phyloP scores from a whole-genome alignment of 2,329 filamentous ascomycete genomes.

The Thermomyces lanuginosus region DNA sequence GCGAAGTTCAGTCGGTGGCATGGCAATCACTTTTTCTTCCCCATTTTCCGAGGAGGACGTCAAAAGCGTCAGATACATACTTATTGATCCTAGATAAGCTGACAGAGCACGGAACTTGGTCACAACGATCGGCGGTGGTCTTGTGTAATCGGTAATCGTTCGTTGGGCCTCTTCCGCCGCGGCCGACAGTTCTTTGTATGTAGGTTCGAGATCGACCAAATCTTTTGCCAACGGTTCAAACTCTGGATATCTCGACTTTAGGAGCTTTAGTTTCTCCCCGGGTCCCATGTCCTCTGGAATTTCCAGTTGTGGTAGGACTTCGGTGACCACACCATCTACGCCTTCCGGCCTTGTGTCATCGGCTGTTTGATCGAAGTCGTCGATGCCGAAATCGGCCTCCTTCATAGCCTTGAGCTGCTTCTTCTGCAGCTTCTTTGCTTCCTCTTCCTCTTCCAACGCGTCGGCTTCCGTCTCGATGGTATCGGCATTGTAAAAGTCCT shows the following conservation, averaged over 20 bases:
- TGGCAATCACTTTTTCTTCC: constrained; percentile 37
- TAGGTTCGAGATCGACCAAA: constrained; percentile 50
- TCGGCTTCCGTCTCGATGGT: constrained; percentile 51
- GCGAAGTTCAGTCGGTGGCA: constrained; percentile 63
- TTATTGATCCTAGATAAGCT: constrained; percentile 70
- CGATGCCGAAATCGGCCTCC: constrained; percentile 84
- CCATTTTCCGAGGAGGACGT: constrained; percentile 56
- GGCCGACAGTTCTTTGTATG: constrained; percentile 42
- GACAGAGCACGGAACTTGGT: constrained; percentile 67
- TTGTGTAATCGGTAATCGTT: constrained; percentile 21
- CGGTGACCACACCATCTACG: constrained; percentile 53
- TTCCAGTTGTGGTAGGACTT: constrained; percentile 70
- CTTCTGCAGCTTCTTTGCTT: constrained; percentile 73
- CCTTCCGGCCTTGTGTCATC: constrained; percentile 32
- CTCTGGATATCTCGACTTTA: constrained; percentile 76
- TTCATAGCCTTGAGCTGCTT: constrained; percentile 82
- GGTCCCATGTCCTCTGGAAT: constrained; percentile 63
- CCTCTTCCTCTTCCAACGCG: constrained; percentile 79
- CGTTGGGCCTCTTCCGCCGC: constrained; percentile 42
- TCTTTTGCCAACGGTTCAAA: constrained; percentile 76
- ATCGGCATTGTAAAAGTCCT: constrained; percentile 89
- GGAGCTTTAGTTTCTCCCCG: constrained; percentile 57
- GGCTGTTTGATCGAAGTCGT: constrained; percentile 50
- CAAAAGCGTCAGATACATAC: constrained; percentile 90
- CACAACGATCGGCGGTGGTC: constrained; percentile 37